Conservation (phyloP, 2,329 filamentous ascomycete genomes). For the Epichloe hybrida region DNA sequence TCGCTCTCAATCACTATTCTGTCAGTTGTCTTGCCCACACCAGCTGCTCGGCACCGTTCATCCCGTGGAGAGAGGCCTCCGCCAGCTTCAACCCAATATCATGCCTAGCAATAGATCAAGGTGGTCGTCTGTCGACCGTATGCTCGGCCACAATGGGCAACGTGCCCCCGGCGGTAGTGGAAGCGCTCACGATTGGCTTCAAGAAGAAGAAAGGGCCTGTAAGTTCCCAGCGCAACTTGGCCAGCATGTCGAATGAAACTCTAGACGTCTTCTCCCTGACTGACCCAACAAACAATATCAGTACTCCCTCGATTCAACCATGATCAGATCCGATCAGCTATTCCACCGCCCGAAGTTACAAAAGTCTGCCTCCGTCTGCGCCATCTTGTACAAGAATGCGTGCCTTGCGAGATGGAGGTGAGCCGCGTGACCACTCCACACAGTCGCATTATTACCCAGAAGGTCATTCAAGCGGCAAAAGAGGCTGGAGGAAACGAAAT, state of each 20-base stretch:
- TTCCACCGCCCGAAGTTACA: conserved; percentile 69
- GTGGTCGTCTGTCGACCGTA: conserved; percentile 19
- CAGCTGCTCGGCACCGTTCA: neutral
- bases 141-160: conserved; percentile 14
- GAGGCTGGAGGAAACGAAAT: conserved; percentile 68
- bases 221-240: conserved; percentile 12
- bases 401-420: conserved; percentile 82
- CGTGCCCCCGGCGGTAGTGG: conserved; percentile 8
- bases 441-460: conserved; percentile 68
- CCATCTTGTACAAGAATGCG: conserved; percentile 75
- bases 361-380: conserved; percentile 81
- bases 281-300: conserved; percentile 17
- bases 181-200: conserved; percentile 22
- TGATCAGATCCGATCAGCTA: conserved; percentile 47
- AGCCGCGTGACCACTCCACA: conserved; percentile 63
- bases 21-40: neutral
- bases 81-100: neutral
- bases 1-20: too few species aligned
- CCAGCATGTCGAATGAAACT: neutral
- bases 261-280: neutral
- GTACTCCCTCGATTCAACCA: conserved; percentile 53
- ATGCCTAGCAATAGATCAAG: conserved; percentile 11
- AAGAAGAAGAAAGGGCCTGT: conserved; percentile 32
- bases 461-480: conserved; percentile 67
- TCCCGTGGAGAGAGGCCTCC: neutral